Conservation (phyloP, 305 asterid species). For the Fraxinus dipetala region DNA sequence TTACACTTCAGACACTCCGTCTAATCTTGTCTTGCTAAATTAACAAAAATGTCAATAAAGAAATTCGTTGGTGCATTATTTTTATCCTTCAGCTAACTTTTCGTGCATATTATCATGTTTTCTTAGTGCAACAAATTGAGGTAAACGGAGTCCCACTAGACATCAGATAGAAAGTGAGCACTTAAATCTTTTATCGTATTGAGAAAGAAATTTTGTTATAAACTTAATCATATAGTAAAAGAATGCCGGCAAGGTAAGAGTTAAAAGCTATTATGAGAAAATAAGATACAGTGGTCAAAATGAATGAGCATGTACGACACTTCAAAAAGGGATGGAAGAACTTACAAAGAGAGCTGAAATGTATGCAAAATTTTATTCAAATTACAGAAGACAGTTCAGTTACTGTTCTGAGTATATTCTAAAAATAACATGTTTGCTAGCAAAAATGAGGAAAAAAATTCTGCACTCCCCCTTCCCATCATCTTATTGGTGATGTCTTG, state of each 20-base stretch:
- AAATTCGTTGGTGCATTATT: too few relatives aligned
- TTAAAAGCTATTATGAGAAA: neutral
- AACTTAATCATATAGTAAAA: too few relatives aligned
- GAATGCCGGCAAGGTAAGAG: neutral
- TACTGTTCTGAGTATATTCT: neutral
- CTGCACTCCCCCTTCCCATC: conserved; percentile 11
- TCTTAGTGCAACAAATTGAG: too few relatives aligned
- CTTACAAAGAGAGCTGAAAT: neutral
- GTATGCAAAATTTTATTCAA: neutral
- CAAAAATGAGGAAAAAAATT: neutral
- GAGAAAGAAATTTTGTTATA: too few relatives aligned
- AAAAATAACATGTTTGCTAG: neutral
- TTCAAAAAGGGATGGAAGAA: neutral
- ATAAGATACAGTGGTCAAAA: neutral
- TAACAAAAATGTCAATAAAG: too few relatives aligned
- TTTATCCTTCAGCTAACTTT: too few relatives aligned
- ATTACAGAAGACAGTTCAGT: neutral
- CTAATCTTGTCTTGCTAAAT: too few relatives aligned
- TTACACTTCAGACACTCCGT: too few relatives aligned
- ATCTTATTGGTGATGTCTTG: conserved; percentile 41
- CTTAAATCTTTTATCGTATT: too few relatives aligned
- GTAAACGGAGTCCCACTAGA: too few relatives aligned
- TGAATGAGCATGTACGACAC: neutral
- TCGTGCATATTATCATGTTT: too few relatives aligned
- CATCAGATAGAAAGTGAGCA: too few relatives aligned